Evolutionary conservation across 768 basidiomycete genomes (phyloP), one percentile per base, ranked within the genome.

Genomic region (Trametes maxima): DNA sequence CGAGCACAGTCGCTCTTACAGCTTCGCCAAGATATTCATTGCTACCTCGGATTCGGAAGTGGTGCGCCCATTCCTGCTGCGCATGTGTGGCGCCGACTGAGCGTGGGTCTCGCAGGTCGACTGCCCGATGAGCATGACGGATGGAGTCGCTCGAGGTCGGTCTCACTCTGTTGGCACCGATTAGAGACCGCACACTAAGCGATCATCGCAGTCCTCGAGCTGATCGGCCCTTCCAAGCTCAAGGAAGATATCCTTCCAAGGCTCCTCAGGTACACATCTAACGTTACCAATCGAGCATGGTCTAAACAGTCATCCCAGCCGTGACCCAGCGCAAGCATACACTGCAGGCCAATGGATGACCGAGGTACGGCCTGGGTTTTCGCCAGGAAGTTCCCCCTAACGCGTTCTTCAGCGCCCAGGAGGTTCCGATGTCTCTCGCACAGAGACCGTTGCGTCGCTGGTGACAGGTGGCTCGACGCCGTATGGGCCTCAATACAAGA

Each of bases 271-370:
- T 86, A 57, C 5, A 1, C 19, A 7, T 33, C 1, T 17, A 5
- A n/a, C 19, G 51, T 5, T n/a, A 11, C 24, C 21, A 21, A 16
- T 28, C 12, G 17, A 28, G 25, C 5, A 17, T 19, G 1, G 17
- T 25, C 6, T 17, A 7, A 12, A 14, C 45, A 25, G 19, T 46
- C 10, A 8, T 46, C 6, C 53, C 59, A 89, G 89, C 68, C 87
- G 85, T 5, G 82, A 92, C 68, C 83, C 88, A 10, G 67, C 75
- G 1, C 57, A 72, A 33, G 86, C 88, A 0, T 92, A 85, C 62
- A 89, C 86, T 5, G 83, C 89, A 11, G 90, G 90, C 0, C 90
- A 92, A 73, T 92, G 89, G 89, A 90, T 90, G 90, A 91, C 90
- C 3, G 89, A 91, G 75, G 88, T 81, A 60, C 4, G 71, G 48